phyloP scores from a whole-genome alignment of 2,329 filamentous ascomycete species.

The Colletotrichum lupini region DNA sequence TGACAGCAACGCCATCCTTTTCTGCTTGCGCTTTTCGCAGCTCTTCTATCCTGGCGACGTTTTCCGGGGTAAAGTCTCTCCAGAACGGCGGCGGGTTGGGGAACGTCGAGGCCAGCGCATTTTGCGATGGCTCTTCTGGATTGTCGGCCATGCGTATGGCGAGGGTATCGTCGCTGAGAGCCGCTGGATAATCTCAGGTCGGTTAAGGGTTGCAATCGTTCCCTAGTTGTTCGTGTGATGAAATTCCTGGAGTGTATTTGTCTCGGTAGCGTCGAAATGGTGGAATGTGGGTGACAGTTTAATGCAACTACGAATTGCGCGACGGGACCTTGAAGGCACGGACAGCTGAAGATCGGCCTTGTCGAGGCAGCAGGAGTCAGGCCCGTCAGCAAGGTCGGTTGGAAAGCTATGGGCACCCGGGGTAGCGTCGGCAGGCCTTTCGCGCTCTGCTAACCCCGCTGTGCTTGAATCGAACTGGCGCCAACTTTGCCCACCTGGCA shows the following conservation, averaged over 20 bases:
- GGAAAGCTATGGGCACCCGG: background rate
- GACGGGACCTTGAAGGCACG: background rate
- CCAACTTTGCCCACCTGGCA: slow-evolving; percentile 5
- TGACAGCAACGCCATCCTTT: slow-evolving; percentile 38
- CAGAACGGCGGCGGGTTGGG: slow-evolving; percentile 92
- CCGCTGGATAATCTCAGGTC: background rate
- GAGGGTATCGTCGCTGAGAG: background rate
- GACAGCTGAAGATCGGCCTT: background rate
- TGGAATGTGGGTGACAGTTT: background rate
- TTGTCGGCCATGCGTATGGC: slow-evolving; percentile 65
- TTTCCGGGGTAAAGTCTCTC: slow-evolving; percentile 85
- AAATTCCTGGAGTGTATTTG: background rate
- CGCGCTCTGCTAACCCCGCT: background rate
- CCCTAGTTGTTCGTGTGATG: background rate
- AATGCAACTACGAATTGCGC: background rate
- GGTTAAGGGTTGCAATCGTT: slow-evolving; percentile 1
- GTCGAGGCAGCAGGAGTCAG: too few relatives aligned
- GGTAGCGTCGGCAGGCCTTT: slow-evolving; percentile 22
- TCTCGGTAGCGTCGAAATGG: background rate
- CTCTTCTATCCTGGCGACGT: slow-evolving; percentile 67
- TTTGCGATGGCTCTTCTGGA: slow-evolving; percentile 52
- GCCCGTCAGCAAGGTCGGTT: background rate
- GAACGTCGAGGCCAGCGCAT: slow-evolving; percentile 73
- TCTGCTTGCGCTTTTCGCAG: slow-evolving; percentile 54
- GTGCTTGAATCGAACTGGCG: slow-evolving; percentile 9